Evolutionary conservation across 495 filamentous ascomycete genomes (phyloP), one percentile per base, ranked within the genome.

Genomic region (Daldinia decipiens): DNA sequence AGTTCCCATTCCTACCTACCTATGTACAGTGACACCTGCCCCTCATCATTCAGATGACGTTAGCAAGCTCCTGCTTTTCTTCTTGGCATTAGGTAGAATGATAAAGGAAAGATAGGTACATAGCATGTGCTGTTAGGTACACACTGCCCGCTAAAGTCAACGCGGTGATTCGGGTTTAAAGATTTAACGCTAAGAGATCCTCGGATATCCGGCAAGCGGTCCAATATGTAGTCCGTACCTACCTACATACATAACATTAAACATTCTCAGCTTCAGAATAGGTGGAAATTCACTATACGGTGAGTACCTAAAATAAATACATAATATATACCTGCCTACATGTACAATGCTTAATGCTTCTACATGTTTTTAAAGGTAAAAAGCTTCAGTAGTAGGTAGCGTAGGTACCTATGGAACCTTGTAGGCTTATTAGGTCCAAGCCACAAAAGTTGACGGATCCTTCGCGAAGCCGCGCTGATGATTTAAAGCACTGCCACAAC

Each of bases 401-500:
- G 26, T 26, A 26, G 26, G 26, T 26, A n/a, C n/a, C n/a, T n/a
- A n/a, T n/a, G n/a, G n/a, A n/a, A n/a, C n/a, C n/a, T n/a, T n/a
- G n/a, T n/a, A 52, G 50, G 24, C 50, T 27, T 27, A 21, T 53
- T 53, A 32, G 31, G 29, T n/a, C 66, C 62, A 72, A 77, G 75
- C 75, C 75, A 73, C 72, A 68, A n/a, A 71, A 67, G 27, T 39
- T 65, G 66, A 72, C 71, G 68, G 62, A 67, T 36, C 31, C 24
- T 53, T 54, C 58, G 58, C 69, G 56, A 62, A 65, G 19, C 53
- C 64, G 52, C 69, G 39, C 62, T 68, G 43, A 59, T 17, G 26
- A 45, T 43, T 27, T n/a, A 27, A 38, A 70, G 72, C 75, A 77
- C 75, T 75, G 75, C 75, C 75, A 77, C 75, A 60, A 66, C 60